phyloP scores from a whole-genome alignment of 768 basidiomycete genomes.

The Pleurotus platypus region DNA sequence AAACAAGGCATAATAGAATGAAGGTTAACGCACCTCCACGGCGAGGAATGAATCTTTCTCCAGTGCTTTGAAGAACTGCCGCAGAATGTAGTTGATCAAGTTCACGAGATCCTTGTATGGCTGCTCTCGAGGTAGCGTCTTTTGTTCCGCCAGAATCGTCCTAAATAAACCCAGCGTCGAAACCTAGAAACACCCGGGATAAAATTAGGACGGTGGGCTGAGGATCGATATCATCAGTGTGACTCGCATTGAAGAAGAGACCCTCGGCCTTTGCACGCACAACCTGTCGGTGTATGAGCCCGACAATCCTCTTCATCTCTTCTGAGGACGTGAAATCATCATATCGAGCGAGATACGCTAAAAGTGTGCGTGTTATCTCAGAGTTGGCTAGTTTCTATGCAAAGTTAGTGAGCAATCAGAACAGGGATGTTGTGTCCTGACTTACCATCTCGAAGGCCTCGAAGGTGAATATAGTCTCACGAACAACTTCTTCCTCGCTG shows the following conservation, averaged over 20 bases:
- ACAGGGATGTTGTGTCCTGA: no score
- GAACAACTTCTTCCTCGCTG: constrained; percentile 60
- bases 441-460: constrained; percentile 86
- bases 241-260: constrained; percentile 85
- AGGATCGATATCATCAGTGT: no score
- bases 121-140: constrained; percentile 72
- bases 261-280: constrained; percentile 91
- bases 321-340: constrained; percentile 77
- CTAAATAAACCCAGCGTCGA: constrained; percentile 89
- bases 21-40: constrained; percentile 60
- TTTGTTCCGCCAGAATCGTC: constrained; percentile 76
- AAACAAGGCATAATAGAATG: not conserved
- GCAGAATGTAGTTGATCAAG: constrained; percentile 82
- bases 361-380: constrained; percentile 79
- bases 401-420: constrained; percentile 8
- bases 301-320: constrained; percentile 86
- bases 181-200: constrained; percentile 49
- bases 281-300: constrained; percentile 86
- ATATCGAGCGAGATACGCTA: constrained; percentile 81
- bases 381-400: constrained; percentile 85
- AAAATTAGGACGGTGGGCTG: not conserved
- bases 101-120: constrained; percentile 80
- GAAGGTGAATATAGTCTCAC: constrained; percentile 90
- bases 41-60: constrained; percentile 82
- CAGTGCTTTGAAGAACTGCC: constrained; percentile 92